Evolutionary conservation across 2,329 filamentous ascomycete species (phyloP), one percentile per base, ranked within the genome.

Genomic region (Didymella lethalis): DNA sequence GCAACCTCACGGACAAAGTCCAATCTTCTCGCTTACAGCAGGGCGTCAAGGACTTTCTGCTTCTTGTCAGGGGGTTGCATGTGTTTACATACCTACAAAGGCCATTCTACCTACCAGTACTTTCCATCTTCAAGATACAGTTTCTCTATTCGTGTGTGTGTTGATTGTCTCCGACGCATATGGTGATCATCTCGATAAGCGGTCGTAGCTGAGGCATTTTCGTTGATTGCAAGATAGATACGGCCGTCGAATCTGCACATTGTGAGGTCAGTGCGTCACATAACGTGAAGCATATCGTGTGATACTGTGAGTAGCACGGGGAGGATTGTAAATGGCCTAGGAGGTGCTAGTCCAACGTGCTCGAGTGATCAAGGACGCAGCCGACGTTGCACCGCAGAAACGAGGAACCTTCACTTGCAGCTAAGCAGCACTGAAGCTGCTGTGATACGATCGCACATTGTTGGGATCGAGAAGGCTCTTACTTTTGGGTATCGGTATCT

Each of bases 1-100:
- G 36, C 32, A 20, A 44, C 38, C 26, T 51, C 40, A 31, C 8
- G 12, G 38, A 31, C 28, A 34, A 25, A 0, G 4, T 18, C 44
- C 18, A n/a, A 36, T 38, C 16, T 55, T 51, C 20, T 36, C 44
- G 53, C 28, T 61, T 64, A 64, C 65, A 64, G 54, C 52, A 61
- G 44, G 61, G 64, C 62, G 66, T 69, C 51, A 46, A 41, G 41
- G 54, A 7, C 26, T 12, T 18, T 29, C 44, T 43, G 32, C 36
- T 36, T 7, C 18, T 29, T 10, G 40, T 26, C 43, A 12, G 6
- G 28, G 18, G 10, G 40, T 20, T 43, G 38, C 32, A 41, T 47
- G 26, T 40, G 14, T 50, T 32, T 12, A 26, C 29, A 29, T 57
- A 26, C 32, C 48, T 23, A 40, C 14, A 51, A 7, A 28, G 26